Percentiles rank a stretch among this genome's conserved stretches.
Conservation (phyloP, 805 yeast genomes). For the Candida dajiaensis region DNA sequence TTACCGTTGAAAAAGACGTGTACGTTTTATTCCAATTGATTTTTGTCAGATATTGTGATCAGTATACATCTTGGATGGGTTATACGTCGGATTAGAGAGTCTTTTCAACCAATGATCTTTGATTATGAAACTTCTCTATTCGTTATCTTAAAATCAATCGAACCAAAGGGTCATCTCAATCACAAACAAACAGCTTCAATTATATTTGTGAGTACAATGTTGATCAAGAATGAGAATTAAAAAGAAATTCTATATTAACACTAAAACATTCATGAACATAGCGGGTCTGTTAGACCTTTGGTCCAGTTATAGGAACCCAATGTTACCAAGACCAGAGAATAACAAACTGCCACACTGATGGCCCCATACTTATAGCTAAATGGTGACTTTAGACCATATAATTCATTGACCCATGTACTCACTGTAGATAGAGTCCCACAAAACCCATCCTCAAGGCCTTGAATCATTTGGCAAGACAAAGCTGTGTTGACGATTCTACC, state of each 20-base stretch:
- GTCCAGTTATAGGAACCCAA: slow-evolving; percentile 75
- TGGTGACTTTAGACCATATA: slow-evolving; percentile 32
- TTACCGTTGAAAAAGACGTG: background rate
- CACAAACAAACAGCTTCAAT: slow-evolving; percentile 8
- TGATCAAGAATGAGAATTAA: background rate
- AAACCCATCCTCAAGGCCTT: slow-evolving; percentile 57
- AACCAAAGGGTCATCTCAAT: slow-evolving; percentile 5
- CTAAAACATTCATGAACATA: slow-evolving; percentile 9
- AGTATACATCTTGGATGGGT: slow-evolving; percentile 11
- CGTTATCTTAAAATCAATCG: background rate
- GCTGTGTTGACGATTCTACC: slow-evolving; percentile 26
- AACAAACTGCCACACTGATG: slow-evolving; percentile 41
- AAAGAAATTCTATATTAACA: slow-evolving; percentile 1
- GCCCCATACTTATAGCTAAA: slow-evolving; percentile 46
- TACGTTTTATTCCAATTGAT: background rate
- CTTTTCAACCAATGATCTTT: background rate
- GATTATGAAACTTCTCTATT: background rate
- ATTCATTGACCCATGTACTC: slow-evolving; percentile 72
- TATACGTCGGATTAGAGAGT: slow-evolving; percentile 18
- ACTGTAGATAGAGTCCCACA: slow-evolving; percentile 72
- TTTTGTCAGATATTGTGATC: slow-evolving; percentile 16
- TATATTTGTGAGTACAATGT: slow-evolving; percentile 4
- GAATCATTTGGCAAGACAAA: slow-evolving; percentile 43
- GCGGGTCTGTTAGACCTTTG: slow-evolving; percentile 31
- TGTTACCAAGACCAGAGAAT: slow-evolving; percentile 45